These are phyloP conservation scores for Saturnispora silvae DNA, from an alignment of 805 yeast genomes.

Conservation along the genomic window DNA sequence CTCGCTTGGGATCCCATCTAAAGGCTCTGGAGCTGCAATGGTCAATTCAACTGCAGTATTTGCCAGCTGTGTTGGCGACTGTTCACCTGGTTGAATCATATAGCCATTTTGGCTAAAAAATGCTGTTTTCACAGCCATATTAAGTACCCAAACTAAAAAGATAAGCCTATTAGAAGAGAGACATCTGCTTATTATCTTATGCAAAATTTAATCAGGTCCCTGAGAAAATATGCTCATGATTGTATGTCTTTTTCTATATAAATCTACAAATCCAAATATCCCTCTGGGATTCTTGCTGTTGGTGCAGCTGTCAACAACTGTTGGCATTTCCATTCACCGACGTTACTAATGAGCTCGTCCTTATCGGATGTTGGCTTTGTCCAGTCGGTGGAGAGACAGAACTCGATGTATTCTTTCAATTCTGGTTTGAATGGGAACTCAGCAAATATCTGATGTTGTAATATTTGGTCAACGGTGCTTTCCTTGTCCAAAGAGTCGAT, in stretches of 20 bases:
- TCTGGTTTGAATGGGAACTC: conserved; percentile 15
- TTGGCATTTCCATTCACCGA: conserved; percentile 46
- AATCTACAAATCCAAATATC: conserved; percentile 16
- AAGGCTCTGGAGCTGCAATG: conserved; percentile 5
- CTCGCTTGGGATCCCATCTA: not conserved
- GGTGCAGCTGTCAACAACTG: conserved; percentile 53
- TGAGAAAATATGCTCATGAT: not conserved
- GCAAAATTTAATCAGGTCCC: no score
- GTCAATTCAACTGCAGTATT: not conserved
- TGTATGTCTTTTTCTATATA: not conserved
- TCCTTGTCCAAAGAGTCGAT: conserved; percentile 9
- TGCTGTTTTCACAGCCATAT: conserved; percentile 1
- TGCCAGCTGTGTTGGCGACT: not conserved
- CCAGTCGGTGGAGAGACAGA: conserved; percentile 11
- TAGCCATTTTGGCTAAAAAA: conserved; percentile 1
- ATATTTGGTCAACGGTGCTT: conserved; percentile 10
- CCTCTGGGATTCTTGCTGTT: conserved; percentile 30
- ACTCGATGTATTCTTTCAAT: conserved; percentile 1
- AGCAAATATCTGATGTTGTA: conserved; percentile 13
- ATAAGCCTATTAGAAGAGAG: no score
- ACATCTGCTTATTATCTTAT: no score
- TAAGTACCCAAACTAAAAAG: not conserved
- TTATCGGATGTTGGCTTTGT: conserved; percentile 6
- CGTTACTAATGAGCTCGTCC: conserved; percentile 35
- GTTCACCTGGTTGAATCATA: not conserved